These are phyloP conservation scores for Cladorrhinum samala DNA, from an alignment of 495 filamentous ascomycete species.

Conservation along the genomic window DNA sequence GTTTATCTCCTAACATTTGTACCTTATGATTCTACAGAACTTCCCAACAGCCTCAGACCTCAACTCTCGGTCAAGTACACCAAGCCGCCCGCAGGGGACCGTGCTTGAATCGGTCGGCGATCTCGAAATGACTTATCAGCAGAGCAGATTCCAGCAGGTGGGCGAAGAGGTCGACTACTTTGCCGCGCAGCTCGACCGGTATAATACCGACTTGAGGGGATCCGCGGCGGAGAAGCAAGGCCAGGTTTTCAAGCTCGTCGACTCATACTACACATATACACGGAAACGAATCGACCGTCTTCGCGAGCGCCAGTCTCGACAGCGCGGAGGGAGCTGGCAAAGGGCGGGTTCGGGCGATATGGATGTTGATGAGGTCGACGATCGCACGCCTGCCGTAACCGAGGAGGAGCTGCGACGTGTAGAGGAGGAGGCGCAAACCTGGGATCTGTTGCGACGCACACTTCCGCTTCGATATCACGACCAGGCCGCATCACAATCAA, in stretches of 20 bases:
- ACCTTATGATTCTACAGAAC: conserved; percentile 5
- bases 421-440: conserved; percentile 72
- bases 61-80: conserved; percentile 14
- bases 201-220: conserved; percentile 24
- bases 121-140: conserved; percentile 24
- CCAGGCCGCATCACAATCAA: conserved; percentile 24
- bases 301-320: conserved; percentile 38
- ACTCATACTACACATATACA: conserved; percentile 39
- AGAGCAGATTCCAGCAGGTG: conserved; percentile 22
- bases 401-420: conserved; percentile 31
- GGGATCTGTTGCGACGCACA: conserved; percentile 69
- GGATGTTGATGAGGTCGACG: conserved; percentile 48
- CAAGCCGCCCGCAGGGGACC: conserved; percentile 18
- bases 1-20: too few species aligned
- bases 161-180: conserved; percentile 41
- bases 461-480: conserved; percentile 47
- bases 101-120: conserved; percentile 20
- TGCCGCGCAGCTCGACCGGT: conserved; percentile 39
- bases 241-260: conserved; percentile 38
- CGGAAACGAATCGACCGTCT: conserved; percentile 31
- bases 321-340: conserved; percentile 56
- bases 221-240: conserved; percentile 34
- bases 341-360: conserved; percentile 57
- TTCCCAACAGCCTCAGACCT: conserved; percentile 13
- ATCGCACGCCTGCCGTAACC: conserved; percentile 27